These are phyloP conservation scores for Eremothecium sinecaudum DNA, from an alignment of 1,139 yeast genomes.

Conservation along the genomic window DNA sequence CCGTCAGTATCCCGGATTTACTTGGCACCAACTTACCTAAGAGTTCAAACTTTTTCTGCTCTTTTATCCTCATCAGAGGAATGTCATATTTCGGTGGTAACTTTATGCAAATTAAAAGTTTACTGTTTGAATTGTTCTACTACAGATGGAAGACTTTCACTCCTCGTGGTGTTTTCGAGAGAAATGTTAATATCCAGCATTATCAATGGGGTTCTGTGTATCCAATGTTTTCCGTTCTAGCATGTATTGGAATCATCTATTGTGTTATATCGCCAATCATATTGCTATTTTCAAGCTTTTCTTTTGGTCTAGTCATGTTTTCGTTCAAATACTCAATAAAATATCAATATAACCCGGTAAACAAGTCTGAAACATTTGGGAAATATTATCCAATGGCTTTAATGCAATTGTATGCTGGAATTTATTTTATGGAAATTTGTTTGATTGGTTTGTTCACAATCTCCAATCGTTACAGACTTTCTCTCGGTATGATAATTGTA, in stretches of 20 bases:
- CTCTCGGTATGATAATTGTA: slow-evolving; percentile 37
- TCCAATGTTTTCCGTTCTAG: slow-evolving; percentile 67
- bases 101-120: slow-evolving; percentile 45
- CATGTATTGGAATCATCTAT: slow-evolving; percentile 67
- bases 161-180: slow-evolving; percentile 47
- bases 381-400: slow-evolving; percentile 63
- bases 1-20: slow-evolving; percentile 60
- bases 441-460: slow-evolving; percentile 64
- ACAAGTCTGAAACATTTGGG: slow-evolving; percentile 60
- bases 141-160: slow-evolving; percentile 40
- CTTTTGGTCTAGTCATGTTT: slow-evolving; percentile 47
- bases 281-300: slow-evolving; percentile 49
- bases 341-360: slow-evolving; percentile 41
- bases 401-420: slow-evolving; percentile 65
- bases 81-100: slow-evolving; percentile 63
- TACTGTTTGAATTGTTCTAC: slow-evolving; percentile 36
- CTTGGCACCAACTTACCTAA: slow-evolving; percentile 71
- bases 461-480: slow-evolving; percentile 37
- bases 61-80: slow-evolving; percentile 63
- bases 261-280: slow-evolving; percentile 73
- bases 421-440: slow-evolving; percentile 71
- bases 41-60: slow-evolving; percentile 73
- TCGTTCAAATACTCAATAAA: slow-evolving; percentile 64
- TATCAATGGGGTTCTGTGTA: slow-evolving; percentile 71
- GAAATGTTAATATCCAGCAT: slow-evolving; percentile 38